Evolutionary conservation across 345 rosid genomes (phyloP).

Genomic region (Eucalyptus victrix): DNA sequence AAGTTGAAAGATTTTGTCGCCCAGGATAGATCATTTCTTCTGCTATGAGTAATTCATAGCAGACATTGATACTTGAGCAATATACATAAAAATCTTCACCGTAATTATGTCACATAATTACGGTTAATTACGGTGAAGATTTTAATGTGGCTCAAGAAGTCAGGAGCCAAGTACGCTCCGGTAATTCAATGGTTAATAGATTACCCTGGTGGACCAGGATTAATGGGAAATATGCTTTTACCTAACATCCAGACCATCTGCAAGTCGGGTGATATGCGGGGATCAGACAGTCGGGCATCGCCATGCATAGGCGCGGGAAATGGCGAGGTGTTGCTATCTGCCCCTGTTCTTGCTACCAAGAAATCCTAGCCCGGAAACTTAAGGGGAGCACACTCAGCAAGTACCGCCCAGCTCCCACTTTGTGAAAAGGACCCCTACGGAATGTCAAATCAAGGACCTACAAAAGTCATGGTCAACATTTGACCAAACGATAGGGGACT

Average conservation of each 20-base stretch:
- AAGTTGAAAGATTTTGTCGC: not conserved
- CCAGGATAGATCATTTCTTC: not conserved
- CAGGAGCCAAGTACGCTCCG: not conserved
- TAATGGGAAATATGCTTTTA: not conserved
- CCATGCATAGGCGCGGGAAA: not conserved
- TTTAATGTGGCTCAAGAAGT: not conserved
- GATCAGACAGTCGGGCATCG: not conserved
- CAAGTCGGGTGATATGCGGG: not conserved
- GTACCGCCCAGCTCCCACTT: not conserved
- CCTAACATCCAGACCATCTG: not conserved
- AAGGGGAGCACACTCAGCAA: not conserved
- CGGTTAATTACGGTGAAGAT: too few species aligned
- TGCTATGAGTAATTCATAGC: not conserved
- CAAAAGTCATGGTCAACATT: not conserved
- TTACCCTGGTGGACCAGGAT: not conserved
- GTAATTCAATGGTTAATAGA: not conserved
- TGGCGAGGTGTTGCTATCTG: not conserved
- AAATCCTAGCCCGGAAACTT: not conserved
- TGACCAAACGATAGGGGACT: not conserved
- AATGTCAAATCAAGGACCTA: not conserved
- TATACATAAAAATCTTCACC: not conserved
- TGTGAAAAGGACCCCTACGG: not conserved
- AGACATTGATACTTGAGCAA: not conserved
- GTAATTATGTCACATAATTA: too few species aligned
- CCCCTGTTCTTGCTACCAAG: not conserved